phyloP scores from a whole-genome alignment of 2,329 filamentous ascomycete genomes.

The Cladophialophora immunda region DNA sequence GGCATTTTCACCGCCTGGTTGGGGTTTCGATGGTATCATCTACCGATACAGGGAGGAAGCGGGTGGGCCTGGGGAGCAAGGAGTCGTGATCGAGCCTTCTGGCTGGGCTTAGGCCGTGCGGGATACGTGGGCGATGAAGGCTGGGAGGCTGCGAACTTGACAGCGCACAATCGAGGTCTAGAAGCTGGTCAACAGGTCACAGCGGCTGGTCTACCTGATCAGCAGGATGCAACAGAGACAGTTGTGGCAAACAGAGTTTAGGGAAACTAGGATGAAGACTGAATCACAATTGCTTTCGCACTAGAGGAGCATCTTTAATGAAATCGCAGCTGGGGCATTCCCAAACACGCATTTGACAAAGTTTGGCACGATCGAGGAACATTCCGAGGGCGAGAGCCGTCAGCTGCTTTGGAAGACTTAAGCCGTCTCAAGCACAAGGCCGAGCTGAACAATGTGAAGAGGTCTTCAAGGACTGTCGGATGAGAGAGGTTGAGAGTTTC shows the following conservation, averaged over 20 bases:
- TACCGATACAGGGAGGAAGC: constrained; percentile 78
- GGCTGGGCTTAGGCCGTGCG: constrained; percentile 66
- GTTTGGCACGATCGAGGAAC: neutral
- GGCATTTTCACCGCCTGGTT: constrained; percentile 76
- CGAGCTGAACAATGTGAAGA: too few species aligned
- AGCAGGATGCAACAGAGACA: constrained; percentile 24
- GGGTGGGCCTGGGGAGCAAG: constrained; percentile 92
- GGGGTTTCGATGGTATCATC: constrained; percentile 84
- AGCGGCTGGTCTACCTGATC: constrained; percentile 27
- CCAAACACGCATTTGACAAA: neutral
- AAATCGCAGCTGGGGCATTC: neutral
- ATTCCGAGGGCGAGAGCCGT: neutral
- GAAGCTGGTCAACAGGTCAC: constrained; percentile 14
- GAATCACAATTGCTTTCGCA: neutral
- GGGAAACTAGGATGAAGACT: neutral
- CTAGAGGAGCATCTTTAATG: neutral
- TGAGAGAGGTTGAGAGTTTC: too few species aligned
- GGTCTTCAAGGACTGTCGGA: too few species aligned
- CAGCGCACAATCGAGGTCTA: neutral
- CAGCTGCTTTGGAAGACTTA: neutral
- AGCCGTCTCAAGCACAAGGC: too few species aligned
- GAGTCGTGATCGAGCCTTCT: constrained; percentile 76
- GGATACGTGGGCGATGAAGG: constrained; percentile 59
- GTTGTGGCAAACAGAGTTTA: constrained; percentile 13
- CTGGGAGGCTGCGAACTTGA: constrained; percentile 44